A percentile compares a stretch with the other conserved stretches of the same genome.
Evolutionary conservation across 331 rosid species (phyloP).

Genomic region (Cydonia oblonga): DNA sequence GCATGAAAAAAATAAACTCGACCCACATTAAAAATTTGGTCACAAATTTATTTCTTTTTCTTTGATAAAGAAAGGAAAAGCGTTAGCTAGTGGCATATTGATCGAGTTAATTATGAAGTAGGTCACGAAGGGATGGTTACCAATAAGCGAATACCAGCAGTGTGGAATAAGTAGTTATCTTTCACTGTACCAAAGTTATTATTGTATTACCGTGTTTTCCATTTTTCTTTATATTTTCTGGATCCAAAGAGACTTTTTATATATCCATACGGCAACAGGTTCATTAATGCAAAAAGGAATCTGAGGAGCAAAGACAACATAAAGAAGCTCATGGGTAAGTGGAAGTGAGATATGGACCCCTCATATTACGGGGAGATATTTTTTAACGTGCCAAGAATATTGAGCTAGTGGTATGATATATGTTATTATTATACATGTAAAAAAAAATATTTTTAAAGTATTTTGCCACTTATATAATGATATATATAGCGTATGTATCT

Average conservation of each 20-base stretch:
- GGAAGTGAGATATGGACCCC: not conserved
- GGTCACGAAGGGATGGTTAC: not conserved
- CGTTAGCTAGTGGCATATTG: too few relatives aligned
- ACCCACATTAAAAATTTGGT: not conserved
- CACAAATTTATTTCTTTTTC: not conserved
- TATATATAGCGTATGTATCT: too few relatives aligned
- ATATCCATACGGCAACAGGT: slow-evolving; percentile 6
- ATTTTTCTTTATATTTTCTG: not conserved
- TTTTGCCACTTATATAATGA: too few relatives aligned
- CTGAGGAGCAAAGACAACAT: not conserved
- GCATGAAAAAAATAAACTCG: not conserved
- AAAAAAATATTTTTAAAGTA: too few relatives aligned
- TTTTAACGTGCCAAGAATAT: too few relatives aligned
- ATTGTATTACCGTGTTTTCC: not conserved
- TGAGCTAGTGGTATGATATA: too few relatives aligned
- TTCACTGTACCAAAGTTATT: not conserved
- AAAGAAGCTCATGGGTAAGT: not conserved
- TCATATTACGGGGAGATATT: too few relatives aligned
- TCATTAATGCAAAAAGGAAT: slow-evolving; percentile 12
- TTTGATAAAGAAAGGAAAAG: not conserved
- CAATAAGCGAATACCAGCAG: not conserved
- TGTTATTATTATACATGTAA: too few relatives aligned
- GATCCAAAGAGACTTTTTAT: not conserved
- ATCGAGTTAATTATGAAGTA: not conserved
- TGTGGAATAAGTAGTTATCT: not conserved